phyloP scores from a whole-genome alignment of 163 green algal species.

The Smithsoniella earleae region DNA sequence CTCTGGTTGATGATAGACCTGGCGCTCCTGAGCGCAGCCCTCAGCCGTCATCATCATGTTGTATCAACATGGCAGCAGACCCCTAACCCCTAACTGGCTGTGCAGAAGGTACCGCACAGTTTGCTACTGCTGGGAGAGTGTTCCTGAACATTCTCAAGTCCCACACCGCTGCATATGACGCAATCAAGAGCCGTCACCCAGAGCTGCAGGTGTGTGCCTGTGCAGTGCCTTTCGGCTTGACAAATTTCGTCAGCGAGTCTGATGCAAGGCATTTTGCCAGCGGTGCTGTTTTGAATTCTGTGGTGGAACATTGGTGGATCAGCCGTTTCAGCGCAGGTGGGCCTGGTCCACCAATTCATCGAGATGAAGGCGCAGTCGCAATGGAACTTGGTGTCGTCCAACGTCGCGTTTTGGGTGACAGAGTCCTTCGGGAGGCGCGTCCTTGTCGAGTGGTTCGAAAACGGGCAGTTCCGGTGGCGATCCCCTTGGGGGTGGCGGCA shows the following conservation, averaged over 20 bases:
- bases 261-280: no score
- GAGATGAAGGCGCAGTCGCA: background rate
- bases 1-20: no score
- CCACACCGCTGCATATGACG: slow-evolving; percentile 45
- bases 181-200: slow-evolving; percentile 44
- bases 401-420: background rate
- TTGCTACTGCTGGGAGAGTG: slow-evolving; percentile 31
- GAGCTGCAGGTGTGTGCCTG: slow-evolving; percentile 15
- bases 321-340: no score
- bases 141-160: slow-evolving; percentile 44
- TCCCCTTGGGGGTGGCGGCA: background rate
- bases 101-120: no score
- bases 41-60: no score
- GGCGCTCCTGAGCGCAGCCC: no score
- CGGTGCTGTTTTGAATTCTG: no score
- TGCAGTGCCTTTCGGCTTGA: no score
- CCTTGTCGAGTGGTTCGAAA: background rate
- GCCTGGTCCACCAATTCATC: slow-evolving; percentile 59
- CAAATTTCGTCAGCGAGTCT: no score
- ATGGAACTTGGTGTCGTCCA: background rate
- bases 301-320: no score
- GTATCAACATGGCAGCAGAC: no score
- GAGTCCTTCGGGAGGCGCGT: slow-evolving; percentile 35
- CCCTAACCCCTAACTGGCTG: no score
- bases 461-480: background rate